These are phyloP conservation scores for Panicum miliaceum DNA, from an alignment of 176 grass and related monocot species.

Conservation along the genomic window DNA sequence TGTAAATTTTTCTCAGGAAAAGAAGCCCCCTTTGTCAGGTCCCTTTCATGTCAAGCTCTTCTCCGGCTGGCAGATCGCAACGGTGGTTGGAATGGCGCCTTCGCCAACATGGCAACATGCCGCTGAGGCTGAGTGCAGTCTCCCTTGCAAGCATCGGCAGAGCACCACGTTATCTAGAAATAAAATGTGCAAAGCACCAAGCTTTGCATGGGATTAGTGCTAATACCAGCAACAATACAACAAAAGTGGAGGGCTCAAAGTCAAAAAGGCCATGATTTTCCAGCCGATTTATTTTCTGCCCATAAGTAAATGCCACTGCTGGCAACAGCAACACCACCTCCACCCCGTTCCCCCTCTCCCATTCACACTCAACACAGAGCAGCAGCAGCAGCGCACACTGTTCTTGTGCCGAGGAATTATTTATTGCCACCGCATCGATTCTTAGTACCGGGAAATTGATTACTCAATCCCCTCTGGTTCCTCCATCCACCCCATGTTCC, in stretches of 20 bases:
- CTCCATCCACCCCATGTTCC: conserved; percentile 35
- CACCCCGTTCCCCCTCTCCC: background rate
- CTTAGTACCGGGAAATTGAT: conserved; percentile 35
- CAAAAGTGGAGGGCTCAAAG: background rate
- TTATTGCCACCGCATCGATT: conserved; percentile 44
- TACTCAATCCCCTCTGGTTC: conserved; percentile 45
- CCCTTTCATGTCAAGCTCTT: conserved; percentile 31
- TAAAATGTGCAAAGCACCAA: background rate
- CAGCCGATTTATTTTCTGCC: background rate
- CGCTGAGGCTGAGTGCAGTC: background rate
- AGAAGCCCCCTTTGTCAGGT: background rate
- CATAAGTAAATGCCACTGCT: conserved; percentile 34
- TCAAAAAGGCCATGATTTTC: background rate
- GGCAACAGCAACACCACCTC: background rate
- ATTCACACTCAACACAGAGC: conserved; percentile 4
- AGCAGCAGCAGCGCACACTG: background rate
- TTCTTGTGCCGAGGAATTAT: conserved; percentile 25
- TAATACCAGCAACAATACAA: background rate
- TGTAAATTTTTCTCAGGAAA: background rate
- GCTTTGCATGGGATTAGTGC: background rate
- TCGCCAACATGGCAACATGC: background rate
- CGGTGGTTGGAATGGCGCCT: conserved; percentile 48
- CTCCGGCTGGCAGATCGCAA: conserved; percentile 1
- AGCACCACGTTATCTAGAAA: background rate
- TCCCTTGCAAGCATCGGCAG: background rate